Evolutionary conservation across 2,329 filamentous ascomycete species (phyloP).

Genomic region (Colletotrichum aenigma): DNA sequence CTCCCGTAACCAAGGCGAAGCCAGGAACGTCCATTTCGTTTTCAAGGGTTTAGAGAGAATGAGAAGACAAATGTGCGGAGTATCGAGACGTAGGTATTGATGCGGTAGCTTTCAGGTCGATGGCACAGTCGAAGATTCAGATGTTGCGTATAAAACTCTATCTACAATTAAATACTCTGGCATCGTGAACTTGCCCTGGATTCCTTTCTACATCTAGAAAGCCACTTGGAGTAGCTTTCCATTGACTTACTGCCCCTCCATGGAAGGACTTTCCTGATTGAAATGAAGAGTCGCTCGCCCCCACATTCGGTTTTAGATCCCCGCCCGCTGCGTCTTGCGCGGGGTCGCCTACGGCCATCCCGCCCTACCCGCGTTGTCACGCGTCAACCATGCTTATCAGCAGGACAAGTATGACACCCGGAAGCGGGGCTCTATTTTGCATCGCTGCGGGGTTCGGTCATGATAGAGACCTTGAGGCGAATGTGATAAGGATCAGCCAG

Average conservation of each 20-base stretch:
- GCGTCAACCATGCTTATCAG: background rate
- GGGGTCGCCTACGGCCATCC: background rate
- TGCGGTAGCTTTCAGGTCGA: background rate
- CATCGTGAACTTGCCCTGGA: background rate
- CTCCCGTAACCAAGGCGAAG: conserved; percentile 33
- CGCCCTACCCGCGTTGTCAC: background rate
- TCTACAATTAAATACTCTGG: background rate
- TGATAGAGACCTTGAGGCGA: background rate
- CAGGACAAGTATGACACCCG: background rate
- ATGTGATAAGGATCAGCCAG: background rate
- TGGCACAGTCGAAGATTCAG: background rate
- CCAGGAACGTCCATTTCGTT: conserved; percentile 32
- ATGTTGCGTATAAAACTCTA: background rate
- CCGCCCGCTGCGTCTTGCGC: background rate
- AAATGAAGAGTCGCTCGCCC: background rate
- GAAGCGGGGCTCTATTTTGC: background rate
- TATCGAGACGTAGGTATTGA: background rate
- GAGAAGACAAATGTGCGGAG: background rate
- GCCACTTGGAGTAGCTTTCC: background rate
- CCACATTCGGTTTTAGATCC: background rate
- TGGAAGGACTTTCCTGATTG: background rate
- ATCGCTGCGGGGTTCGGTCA: background rate
- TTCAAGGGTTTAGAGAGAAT: background rate
- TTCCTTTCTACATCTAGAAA: background rate
- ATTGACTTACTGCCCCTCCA: background rate